Base-by-base conservation (phyloP, 1,284 basidiomycete genomes). In the Cutaneotrichosporon dermatis region DNA sequence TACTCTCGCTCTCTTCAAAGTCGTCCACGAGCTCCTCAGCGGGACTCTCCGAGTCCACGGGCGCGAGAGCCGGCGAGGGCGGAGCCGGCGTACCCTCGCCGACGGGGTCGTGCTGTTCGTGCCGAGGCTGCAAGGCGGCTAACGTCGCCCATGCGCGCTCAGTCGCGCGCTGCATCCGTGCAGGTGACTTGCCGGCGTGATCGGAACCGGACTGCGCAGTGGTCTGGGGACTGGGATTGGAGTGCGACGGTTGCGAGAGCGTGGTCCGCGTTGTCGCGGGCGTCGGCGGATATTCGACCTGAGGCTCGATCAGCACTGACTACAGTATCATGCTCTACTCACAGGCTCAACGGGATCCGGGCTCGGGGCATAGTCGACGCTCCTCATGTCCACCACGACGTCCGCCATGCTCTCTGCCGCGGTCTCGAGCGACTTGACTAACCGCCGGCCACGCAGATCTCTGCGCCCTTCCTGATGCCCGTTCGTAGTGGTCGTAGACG, bases 131-230 rank as follows among this genome's bases (percentile, higher is more conserved):
- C 16, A 57, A n/a, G 35, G 43, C 54, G 1, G 54, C 58, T 5
- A 55, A 36, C 4, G 53, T 44, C 4, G 50, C 44, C 58, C 58
- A 60, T 1, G 58, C 58, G 43, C 43, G 58, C 39, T 60, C 54
- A n/a, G 49, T 39, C 44, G 58, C 58, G 7, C 58, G 54, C 44
- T 51, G 37, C 11, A 51, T 3, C 16, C 50, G 37, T 33, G 37
- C 39, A 0, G 50, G 50, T 9, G 50, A 49, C 46, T 51, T 40
- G 50, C 15, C 51, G 16, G n/a, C 42, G 15, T 34, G 11, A 15
- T n/a, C 35, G 4, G 10, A n/a, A 35, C 15, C 16, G 37, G 25
- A 25, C 25, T 25, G 25, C 25, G 25, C 25, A 25, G 25, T 25
- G 25, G 25, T 25, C 25, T 25, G 25, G 25, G 25, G 25, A 15